phyloP scores from a whole-genome alignment of 306 rosid species.

The Echinosophora koreensis region DNA sequence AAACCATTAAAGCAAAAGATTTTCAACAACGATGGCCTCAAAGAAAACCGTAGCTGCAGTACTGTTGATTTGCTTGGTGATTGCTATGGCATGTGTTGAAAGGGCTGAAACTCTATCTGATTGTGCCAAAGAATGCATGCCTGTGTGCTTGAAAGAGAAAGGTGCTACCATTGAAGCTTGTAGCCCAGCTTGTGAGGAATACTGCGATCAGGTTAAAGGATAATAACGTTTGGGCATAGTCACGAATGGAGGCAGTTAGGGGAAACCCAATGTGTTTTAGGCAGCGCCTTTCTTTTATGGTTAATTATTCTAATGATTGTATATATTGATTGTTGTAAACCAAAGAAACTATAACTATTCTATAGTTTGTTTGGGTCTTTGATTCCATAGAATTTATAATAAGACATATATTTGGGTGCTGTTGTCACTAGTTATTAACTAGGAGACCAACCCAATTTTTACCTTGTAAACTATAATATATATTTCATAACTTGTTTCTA shows the following conservation, averaged over 20 bases:
- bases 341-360: too few species aligned
- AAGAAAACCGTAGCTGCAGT: slow-evolving; percentile 31
- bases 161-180: slow-evolving; percentile 51
- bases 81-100: slow-evolving; percentile 27
- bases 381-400: too few species aligned
- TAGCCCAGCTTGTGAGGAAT: slow-evolving; percentile 49
- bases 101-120: slow-evolving; percentile 38
- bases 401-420: too few species aligned
- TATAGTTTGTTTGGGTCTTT: too few species aligned
- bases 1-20: neutral
- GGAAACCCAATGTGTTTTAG: neutral
- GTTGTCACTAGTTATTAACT: too few species aligned
- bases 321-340: too few species aligned
- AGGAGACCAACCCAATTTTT: too few species aligned
- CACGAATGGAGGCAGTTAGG: neutral
- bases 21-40: slow-evolving; percentile 28
- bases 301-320: too few species aligned
- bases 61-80: slow-evolving; percentile 41
- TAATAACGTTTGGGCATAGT: neutral
- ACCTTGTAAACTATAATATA: too few species aligned
- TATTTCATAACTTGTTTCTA: too few species aligned
- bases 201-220: slow-evolving; percentile 12
- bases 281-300: neutral
- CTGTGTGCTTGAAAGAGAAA: slow-evolving; percentile 57
- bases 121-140: slow-evolving; percentile 62